A percentile compares a stretch with the other conserved stretches of the same genome.
Conservation (phyloP, 164 flowering plant genomes). For the Vitis vinifera region ASM3070453v1 NC_081822.1:30070501-30071000, state of each 20-base stretch:
- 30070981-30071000: too few species aligned
- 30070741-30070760: conserved; percentile 96
- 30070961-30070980: too few species aligned
- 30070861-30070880: not conserved
- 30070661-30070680: not conserved
- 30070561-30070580: too few species aligned
- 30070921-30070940: too few species aligned
- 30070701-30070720: not conserved
- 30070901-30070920: too few species aligned
- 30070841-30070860: conserved; percentile 20
- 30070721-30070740: conserved; percentile 91
- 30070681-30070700: not conserved
- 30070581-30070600: too few species aligned
- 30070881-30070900: too few species aligned
- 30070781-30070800: conserved; percentile 69
- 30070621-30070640: not conserved
- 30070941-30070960: too few species aligned
- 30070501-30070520: too few species aligned
- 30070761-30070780: conserved; percentile 63
- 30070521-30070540: too few species aligned
- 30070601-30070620: too few species aligned
- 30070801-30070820: conserved; percentile 55
- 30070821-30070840: not conserved
- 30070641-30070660: not conserved
- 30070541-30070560: too few species aligned